Evolutionary conservation across 2,329 filamentous ascomycete genomes (phyloP).

Genomic region (Penicillium sp.): DNA sequence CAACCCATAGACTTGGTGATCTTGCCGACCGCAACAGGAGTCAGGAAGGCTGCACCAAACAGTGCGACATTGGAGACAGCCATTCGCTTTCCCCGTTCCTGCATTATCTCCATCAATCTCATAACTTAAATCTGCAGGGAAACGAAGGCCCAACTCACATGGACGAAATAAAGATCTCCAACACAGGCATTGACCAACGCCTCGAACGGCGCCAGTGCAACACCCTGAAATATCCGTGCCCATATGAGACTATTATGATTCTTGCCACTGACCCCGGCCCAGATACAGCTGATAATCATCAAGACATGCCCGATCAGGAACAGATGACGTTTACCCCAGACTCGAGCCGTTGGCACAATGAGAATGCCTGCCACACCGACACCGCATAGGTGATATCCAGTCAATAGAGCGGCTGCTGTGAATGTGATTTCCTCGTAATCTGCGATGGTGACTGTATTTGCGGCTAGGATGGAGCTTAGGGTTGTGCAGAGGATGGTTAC

Average conservation of each 20-base stretch:
- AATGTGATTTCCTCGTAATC: slow-evolving; percentile 64
- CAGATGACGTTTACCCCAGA: slow-evolving; percentile 89
- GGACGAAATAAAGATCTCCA: slow-evolving; percentile 87
- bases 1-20: slow-evolving; percentile 75
- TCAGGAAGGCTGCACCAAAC: slow-evolving; percentile 70
- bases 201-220: slow-evolving; percentile 85
- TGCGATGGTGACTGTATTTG: slow-evolving; percentile 77
- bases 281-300: slow-evolving; percentile 69
- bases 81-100: slow-evolving; percentile 81
- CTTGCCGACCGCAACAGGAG: slow-evolving; percentile 86
- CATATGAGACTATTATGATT: slow-evolving; percentile 72
- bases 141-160: slow-evolving; percentile 52
- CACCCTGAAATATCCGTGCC: slow-evolving; percentile 79
- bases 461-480: slow-evolving; percentile 80
- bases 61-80: slow-evolving; percentile 71
- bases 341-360: slow-evolving; percentile 80
- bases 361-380: slow-evolving; percentile 78
- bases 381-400: slow-evolving; percentile 82
- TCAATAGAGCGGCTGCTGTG: slow-evolving; percentile 75
- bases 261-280: slow-evolving; percentile 68
- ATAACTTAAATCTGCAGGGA: background rate
- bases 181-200: slow-evolving; percentile 84
- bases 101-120: background rate
- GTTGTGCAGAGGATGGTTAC: slow-evolving; percentile 79
- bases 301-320: slow-evolving; percentile 76